phyloP scores from a whole-genome alignment of 495 filamentous ascomycete species.

The Elasticomyces elasticus region DNA sequence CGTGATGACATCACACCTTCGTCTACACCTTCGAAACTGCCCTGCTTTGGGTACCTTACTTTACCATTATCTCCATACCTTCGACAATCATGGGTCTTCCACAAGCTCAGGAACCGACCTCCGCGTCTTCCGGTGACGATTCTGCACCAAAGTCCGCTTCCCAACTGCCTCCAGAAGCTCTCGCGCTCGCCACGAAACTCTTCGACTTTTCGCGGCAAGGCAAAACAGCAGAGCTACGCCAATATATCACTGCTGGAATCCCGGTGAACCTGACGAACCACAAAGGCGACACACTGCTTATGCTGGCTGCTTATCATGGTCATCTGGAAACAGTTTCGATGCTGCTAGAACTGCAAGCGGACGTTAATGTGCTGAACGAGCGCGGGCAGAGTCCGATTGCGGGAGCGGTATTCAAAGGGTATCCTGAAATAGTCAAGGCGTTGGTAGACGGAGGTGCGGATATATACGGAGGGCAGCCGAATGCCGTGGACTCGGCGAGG shows the following conservation, averaged over 20 bases:
- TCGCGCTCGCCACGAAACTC: slow-evolving; percentile 34
- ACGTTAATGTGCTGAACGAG: slow-evolving; percentile 33
- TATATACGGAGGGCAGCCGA: slow-evolving; percentile 28
- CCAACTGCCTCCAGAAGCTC: slow-evolving; percentile 32
- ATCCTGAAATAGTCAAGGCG: slow-evolving; percentile 30
- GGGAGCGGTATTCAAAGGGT: slow-evolving; percentile 37
- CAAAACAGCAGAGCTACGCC: slow-evolving; percentile 19
- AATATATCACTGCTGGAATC: slow-evolving; percentile 33
- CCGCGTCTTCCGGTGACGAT: no score
- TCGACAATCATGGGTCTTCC: neutral
- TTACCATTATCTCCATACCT: no score
- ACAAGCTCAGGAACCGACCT: neutral
- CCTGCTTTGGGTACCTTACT: no score
- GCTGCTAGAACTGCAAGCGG: slow-evolving; percentile 28
- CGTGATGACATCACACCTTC: no score
- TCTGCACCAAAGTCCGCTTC: slow-evolving; percentile 2
- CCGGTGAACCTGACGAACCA: slow-evolving; percentile 35
- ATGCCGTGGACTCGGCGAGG: slow-evolving; percentile 31
- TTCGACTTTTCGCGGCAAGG: slow-evolving; percentile 34
- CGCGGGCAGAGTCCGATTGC: slow-evolving; percentile 33
- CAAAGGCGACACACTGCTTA: slow-evolving; percentile 35
- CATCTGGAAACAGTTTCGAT: slow-evolving; percentile 25
- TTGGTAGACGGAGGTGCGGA: slow-evolving; percentile 32
- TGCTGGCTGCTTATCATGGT: slow-evolving; percentile 35
- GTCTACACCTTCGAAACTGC: no score